Evolutionary conservation across 768 basidiomycete species (phyloP), one percentile per base, ranked within the genome.

Genomic region (Amanita rimosa): DNA sequence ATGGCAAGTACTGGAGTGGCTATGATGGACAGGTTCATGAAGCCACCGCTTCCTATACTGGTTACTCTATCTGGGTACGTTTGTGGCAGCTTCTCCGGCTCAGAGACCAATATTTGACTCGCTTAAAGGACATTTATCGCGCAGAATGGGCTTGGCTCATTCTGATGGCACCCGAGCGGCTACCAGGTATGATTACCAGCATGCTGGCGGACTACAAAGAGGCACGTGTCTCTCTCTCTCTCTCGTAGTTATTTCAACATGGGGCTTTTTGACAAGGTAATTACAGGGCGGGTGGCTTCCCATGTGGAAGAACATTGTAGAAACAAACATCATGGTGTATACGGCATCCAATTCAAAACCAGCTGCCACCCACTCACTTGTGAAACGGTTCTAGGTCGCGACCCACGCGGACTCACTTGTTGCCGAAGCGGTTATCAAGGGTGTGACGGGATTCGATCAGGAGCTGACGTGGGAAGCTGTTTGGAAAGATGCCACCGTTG

Each of bases 271-370:
- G 26, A 26, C 4, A 24, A 9, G 27, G 34, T 24, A 2, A 17
- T 2, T 10, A 27, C 33, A 74, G 79, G 76, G 84, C 13, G 88
- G 88, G 3, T 87, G 87, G 85, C 64, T 91, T 33, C 88, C 88
- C 0, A 89, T 90, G 86, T 91, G 88, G 88, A 90, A 89, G 65
- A 90, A 90, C 52, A 74, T 90, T 11, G 76, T 84, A 68, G 84
- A 91, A 58, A 89, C 87, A 1, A 91, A 87, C 55, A 88, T 89
- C 55, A 91, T 91, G 87, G 80, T 78, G 48, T n/a, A 4, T 57
- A 49, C 19, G 6, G 8, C 14, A 13, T 21, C 11, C n/a, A 8
- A 33, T 9, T 26, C 43, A 21, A 31, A 29, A 10, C 26, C 10
- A 27, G 36, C n/a, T n/a, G 42, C 1, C 34, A 6, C 24, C 37